Conservation (phyloP, 768 basidiomycete species). For the Auriculariales sp. region DNA sequence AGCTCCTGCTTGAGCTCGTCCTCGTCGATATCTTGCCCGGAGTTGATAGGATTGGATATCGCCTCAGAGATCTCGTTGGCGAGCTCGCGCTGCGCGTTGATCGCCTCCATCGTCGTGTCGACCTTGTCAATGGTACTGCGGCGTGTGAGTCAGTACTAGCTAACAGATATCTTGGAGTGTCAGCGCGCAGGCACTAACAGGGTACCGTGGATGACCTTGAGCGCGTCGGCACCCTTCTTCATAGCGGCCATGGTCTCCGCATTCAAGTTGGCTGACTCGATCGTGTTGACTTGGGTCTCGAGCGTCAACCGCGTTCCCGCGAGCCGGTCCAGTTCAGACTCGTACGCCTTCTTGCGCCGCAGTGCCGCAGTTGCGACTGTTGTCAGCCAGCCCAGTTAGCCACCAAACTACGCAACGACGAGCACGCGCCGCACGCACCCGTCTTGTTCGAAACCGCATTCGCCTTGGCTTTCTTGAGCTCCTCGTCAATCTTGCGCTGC, state of each 20-base stretch:
- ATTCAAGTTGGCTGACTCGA: constrained; percentile 95
- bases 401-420: background rate
- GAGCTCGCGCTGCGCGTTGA: constrained; percentile 82
- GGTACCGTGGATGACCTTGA: constrained; percentile 78
- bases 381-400: background rate
- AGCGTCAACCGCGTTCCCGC: constrained; percentile 79
- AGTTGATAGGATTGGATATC: constrained; percentile 57
- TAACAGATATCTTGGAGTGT: too few relatives aligned
- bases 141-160: background rate
- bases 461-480: constrained; percentile 76
- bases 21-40: constrained; percentile 56
- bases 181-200: constrained; percentile 71
- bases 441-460: constrained; percentile 90
- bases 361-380: constrained; percentile 80
- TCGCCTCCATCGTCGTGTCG: constrained; percentile 73
- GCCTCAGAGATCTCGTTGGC: constrained; percentile 86
- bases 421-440: constrained; percentile 39
- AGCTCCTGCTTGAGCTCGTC: constrained; percentile 69
- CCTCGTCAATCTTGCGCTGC: constrained; percentile 93
- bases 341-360: constrained; percentile 83
- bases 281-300: constrained; percentile 91
- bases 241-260: constrained; percentile 94
- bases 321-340: constrained; percentile 74
- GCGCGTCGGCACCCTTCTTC: constrained; percentile 86
- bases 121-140: constrained; percentile 74